A percentile compares a stretch with the other conserved stretches of the same genome.
These are phyloP conservation scores for Komagataella phaffii DNA, from an alignment of 805 yeast genomes.

Conservation along the genomic window DNA sequence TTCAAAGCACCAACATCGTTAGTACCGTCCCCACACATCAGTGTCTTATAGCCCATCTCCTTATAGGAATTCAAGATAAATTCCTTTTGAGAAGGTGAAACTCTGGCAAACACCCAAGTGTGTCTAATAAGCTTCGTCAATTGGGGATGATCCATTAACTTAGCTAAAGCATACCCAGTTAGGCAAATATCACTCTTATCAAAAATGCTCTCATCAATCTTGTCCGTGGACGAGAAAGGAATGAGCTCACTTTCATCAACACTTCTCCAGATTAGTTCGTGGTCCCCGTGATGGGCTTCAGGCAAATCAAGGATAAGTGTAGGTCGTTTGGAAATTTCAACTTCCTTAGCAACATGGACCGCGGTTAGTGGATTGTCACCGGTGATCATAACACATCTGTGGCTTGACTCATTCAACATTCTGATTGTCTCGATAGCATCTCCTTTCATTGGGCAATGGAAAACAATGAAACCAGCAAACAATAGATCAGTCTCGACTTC, in stretches of 20 bases:
- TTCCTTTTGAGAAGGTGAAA: constrained; percentile 93
- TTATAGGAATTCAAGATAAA: constrained; percentile 74
- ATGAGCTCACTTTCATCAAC: constrained; percentile 63
- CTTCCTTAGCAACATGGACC: constrained; percentile 93
- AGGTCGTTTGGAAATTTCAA: constrained; percentile 72
- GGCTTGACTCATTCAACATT: constrained; percentile 91
- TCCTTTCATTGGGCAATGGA: constrained; percentile 91
- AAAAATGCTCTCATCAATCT: constrained; percentile 43
- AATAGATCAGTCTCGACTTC: constrained; percentile 59
- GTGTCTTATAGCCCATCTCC: constrained; percentile 78
- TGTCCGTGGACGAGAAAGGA: constrained; percentile 49
- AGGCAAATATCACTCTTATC: constrained; percentile 73
- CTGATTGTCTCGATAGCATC: constrained; percentile 85
- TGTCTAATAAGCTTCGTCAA: constrained; percentile 64
- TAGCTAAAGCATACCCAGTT: constrained; percentile 79
- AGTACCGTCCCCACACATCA: constrained; percentile 99
- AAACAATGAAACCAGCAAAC: constrained; percentile 89
- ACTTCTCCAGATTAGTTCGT: constrained; percentile 70
- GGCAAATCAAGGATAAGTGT: constrained; percentile 80
- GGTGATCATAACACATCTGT: constrained; percentile 94
- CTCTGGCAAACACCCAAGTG: constrained; percentile 97
- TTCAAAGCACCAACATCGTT: constrained; percentile 98
- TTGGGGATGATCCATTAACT: constrained; percentile 54
- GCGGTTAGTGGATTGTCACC: constrained; percentile 99
- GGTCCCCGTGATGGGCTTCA: constrained; percentile 47